Conservation (phyloP, 192 early-diverging fungal species). For the Blastocladiella britannica region DNA sequence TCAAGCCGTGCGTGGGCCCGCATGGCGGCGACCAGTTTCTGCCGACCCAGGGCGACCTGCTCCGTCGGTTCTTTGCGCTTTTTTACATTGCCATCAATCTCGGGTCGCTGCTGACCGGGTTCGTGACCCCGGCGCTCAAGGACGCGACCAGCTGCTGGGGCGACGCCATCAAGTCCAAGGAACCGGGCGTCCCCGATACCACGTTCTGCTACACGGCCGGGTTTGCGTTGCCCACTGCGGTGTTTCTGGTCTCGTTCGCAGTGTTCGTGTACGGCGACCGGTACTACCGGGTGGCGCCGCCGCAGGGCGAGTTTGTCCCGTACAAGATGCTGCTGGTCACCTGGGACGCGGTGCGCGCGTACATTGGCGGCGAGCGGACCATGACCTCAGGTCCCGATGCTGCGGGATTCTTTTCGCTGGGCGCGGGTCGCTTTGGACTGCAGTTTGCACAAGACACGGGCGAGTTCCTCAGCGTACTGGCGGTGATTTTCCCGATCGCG, state of each 20-base stretch:
- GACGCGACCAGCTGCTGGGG: slow-evolving; percentile 7
- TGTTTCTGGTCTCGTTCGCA: slow-evolving; percentile 10
- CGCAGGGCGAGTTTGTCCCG: slow-evolving; percentile 20
- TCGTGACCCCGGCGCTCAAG: slow-evolving; percentile 11
- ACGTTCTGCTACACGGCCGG: slow-evolving; percentile 17
- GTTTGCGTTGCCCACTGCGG: slow-evolving; percentile 1
- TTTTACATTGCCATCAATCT: slow-evolving; percentile 20
- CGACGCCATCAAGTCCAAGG: slow-evolving; percentile 1
- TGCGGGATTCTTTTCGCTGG: background rate
- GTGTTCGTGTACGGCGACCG: slow-evolving; percentile 16
- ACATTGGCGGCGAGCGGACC: no score
- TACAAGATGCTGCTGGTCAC: slow-evolving; percentile 9
- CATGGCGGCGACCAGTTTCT: slow-evolving; percentile 34
- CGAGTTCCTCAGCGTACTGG: background rate
- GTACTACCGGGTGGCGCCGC: slow-evolving; percentile 24
- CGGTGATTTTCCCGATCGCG: background rate
- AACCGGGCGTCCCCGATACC: background rate
- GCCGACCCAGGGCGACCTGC: slow-evolving; percentile 9
- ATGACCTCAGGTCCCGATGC: background rate
- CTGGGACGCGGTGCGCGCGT: background rate
- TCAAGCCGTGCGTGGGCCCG: slow-evolving; percentile 30
- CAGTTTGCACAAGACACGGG: slow-evolving; percentile 3
- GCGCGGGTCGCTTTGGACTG: background rate
- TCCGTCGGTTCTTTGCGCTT: slow-evolving; percentile 11
- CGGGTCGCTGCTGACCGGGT: slow-evolving; percentile 18